Conservation (phyloP, 805 yeast species). For the Myxozyma udenii region DNA sequence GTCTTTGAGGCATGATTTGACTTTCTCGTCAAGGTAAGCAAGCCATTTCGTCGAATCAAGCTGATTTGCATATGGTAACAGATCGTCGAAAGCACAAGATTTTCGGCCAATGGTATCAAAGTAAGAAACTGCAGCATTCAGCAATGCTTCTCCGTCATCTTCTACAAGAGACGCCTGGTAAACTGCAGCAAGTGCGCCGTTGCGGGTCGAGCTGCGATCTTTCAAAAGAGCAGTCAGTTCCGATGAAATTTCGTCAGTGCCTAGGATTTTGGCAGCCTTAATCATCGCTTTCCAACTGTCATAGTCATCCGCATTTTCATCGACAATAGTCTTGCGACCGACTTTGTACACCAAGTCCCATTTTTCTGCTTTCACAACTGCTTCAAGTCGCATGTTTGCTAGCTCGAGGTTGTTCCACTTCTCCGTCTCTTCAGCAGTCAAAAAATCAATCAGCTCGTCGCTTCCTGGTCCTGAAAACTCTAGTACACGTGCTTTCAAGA, state of each 20-base stretch:
- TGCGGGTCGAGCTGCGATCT: constrained; percentile 47
- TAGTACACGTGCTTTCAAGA: constrained; percentile 54
- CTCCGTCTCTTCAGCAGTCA: constrained; percentile 27
- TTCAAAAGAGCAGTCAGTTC: constrained; percentile 39
- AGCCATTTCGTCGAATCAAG: constrained; percentile 34
- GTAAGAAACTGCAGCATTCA: constrained; percentile 40
- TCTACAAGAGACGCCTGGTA: constrained; percentile 43
- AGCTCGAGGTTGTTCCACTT: constrained; percentile 57
- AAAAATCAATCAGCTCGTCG: constrained; percentile 40
- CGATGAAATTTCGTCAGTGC: constrained; percentile 31
- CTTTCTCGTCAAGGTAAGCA: constrained; percentile 17
- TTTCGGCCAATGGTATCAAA: constrained; percentile 51
- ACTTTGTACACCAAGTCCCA: constrained; percentile 47
- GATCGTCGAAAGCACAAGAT: constrained; percentile 63
- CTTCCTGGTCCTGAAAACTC: constrained; percentile 29
- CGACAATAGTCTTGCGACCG: constrained; percentile 43
- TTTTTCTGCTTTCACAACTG: constrained; percentile 43
- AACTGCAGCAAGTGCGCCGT: constrained; percentile 53
- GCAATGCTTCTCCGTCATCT: constrained; percentile 3
- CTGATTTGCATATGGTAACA: constrained; percentile 40
- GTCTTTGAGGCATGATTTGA: background rate
- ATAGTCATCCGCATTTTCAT: constrained; percentile 64
- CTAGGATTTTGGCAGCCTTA: constrained; percentile 44
- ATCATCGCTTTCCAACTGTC: constrained; percentile 64
- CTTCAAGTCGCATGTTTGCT: constrained; percentile 43